Percentiles rank a stretch among this genome's conserved stretches.
phyloP scores from a whole-genome alignment of 208 protist species.

The Naegleria lovaniensis region DNA sequence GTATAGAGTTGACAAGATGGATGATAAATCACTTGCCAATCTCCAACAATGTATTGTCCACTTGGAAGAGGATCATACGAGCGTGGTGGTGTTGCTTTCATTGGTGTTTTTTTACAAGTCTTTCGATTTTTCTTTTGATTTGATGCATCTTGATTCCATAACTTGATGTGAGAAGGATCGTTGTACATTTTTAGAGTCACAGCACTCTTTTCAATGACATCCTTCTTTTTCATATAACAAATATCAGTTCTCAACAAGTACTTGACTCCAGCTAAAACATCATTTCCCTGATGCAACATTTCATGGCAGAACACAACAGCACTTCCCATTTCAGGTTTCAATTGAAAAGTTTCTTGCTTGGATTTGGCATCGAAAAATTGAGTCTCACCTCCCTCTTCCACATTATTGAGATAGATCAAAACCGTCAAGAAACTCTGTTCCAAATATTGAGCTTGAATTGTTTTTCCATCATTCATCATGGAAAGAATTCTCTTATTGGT shows the following conservation, averaged over 20 bases:
- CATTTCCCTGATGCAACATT: not conserved
- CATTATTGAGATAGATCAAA: not conserved
- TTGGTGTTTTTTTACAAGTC: too few species aligned
- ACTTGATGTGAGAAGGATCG: not conserved
- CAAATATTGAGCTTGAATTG: not conserved
- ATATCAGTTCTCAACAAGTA: constrained; percentile 11
- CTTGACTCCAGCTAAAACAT: not conserved
- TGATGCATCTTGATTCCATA: too few species aligned
- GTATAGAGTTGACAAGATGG: not conserved
- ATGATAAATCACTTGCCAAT: not conserved
- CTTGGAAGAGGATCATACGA: not conserved
- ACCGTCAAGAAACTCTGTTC: not conserved
- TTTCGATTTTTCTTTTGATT: not conserved
- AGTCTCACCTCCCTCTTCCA: not conserved
- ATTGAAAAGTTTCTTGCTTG: not conserved
- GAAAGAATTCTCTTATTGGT: not conserved
- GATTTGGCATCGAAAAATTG: not conserved
- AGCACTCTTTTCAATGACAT: not conserved
- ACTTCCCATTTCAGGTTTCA: not conserved
- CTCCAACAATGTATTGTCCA: not conserved
- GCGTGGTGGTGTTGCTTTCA: not conserved
- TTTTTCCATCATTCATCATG: not conserved
- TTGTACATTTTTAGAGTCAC: not conserved
- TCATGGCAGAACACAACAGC: not conserved
- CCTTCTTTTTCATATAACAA: not conserved